Evolutionary conservation across 2,329 filamentous ascomycete species (phyloP).

Genomic region (Chaetomium globosum): DNA sequence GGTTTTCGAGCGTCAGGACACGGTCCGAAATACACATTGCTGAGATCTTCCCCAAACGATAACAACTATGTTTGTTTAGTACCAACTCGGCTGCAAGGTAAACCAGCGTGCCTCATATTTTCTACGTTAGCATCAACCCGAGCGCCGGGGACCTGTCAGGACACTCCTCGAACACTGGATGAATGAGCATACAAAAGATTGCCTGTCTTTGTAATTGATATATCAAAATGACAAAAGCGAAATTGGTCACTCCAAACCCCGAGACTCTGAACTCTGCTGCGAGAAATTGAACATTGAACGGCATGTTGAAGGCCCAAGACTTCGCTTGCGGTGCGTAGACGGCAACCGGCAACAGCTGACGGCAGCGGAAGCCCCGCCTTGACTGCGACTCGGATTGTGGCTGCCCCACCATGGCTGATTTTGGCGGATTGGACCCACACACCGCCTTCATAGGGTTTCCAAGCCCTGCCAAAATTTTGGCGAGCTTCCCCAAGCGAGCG

Average conservation of each 20-base stretch:
- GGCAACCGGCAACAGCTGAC: background rate
- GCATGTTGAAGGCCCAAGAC: background rate
- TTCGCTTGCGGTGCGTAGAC: background rate
- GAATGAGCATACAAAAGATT: no score
- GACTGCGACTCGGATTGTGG: background rate
- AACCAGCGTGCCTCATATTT: no score
- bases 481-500: slow-evolving; percentile 37
- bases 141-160: no score
- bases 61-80: no score
- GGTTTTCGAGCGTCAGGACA: background rate
- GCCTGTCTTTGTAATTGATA: no score
- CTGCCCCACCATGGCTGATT: slow-evolving; percentile 18
- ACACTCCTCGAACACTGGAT: no score
- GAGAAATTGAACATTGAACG: background rate
- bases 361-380: slow-evolving; percentile 3
- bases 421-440: slow-evolving; percentile 34
- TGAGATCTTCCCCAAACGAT: no score
- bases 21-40: no score
- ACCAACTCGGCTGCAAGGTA: no score
- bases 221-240: no score
- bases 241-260: no score
- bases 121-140: no score
- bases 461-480: slow-evolving; percentile 49
- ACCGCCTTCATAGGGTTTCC: slow-evolving; percentile 47
- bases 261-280: background rate